Base-by-base conservation (phyloP, 768 basidiomycete genomes). In the Candolleomyces eurysporus region DNA sequence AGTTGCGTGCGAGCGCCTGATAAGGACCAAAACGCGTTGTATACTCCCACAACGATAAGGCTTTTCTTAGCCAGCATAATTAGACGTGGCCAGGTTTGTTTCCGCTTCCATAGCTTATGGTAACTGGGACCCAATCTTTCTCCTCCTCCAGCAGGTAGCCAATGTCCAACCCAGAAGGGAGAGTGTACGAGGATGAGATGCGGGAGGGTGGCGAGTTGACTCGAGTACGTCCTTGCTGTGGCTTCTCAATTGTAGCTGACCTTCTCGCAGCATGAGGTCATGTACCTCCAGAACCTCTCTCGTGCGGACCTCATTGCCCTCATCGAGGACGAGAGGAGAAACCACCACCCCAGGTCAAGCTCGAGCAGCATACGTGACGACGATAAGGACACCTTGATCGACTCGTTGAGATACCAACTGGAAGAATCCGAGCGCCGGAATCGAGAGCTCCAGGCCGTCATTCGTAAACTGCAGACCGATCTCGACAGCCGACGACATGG, bases 1-100 rank as follows among this genome's bases (percentile, higher is more conserved):
- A 56, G 54, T 21, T 43, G 54, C 54, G 54, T 56, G 54, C 54
- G 54, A 56, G 54, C 54, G 54, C 42, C 54, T 56, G 54, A 56
- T 56, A 56, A 56, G 54, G 54, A 53, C 52, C 31, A 36, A 42
- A 56, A 31, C 54, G 32, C 22, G 9, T 39, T 39, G 6, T 3
- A 22, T 10, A 21, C 16, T 56, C 54, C 54, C 54, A 56, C 54
- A 40, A 56, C 54, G 54, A 56, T 56, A 56, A 56, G 54, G 39
- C 36, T 43, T 43, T 43, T 42, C 19, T 21, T 56, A 19, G 19
- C 30, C 52, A 19, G 42, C 54, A 36, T 56, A 42, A 53, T 36
- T 56, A 40, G 40, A 56, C 54, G 54, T 56, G 54, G 54, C 54
- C 17, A n/a, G 31, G 54, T 42, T 19, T 9, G 39, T 39, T 9